Evolutionary conservation across 495 filamentous ascomycete species (phyloP).

Genomic region (Penicillium lividum): DNA sequence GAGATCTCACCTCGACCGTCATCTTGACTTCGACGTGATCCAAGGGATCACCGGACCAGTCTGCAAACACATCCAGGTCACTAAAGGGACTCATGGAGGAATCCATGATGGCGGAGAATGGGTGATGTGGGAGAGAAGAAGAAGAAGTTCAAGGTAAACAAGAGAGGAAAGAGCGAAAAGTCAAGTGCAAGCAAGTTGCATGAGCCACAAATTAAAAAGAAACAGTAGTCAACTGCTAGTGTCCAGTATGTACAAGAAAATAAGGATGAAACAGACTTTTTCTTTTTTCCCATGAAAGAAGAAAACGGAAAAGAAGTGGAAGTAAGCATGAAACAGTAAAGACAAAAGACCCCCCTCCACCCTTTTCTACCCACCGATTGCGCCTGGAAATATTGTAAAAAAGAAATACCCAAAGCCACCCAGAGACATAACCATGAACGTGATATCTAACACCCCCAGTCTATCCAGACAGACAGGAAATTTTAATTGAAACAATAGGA

Average conservation of each 20-base stretch:
- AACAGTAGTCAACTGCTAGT: conserved; percentile 14
- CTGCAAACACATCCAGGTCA: conserved; percentile 36
- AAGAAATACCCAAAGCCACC: conserved; percentile 21
- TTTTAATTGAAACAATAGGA: conserved; percentile 14
- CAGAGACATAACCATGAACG: conserved; percentile 22
- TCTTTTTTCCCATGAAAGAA: conserved; percentile 19
- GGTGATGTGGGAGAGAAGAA: background rate
- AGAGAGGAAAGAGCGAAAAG: background rate
- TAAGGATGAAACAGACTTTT: conserved; percentile 16
- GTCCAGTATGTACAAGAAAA: conserved; percentile 28
- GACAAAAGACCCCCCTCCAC: conserved; percentile 18
- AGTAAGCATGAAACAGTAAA: background rate
- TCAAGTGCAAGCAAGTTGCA: conserved; percentile 1
- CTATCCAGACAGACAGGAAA: conserved; percentile 33
- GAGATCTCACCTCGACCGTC: conserved; percentile 32
- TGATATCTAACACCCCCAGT: conserved; percentile 29
- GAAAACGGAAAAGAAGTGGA: background rate
- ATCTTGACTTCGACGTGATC: conserved; percentile 33
- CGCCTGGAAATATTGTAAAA: conserved; percentile 20
- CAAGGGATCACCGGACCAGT: conserved; percentile 33
- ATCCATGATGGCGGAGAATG: conserved; percentile 13
- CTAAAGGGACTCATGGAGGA: conserved; percentile 19
- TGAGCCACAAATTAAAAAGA: conserved; percentile 13
- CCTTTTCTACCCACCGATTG: conserved; percentile 27
- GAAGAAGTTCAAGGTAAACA: background rate